A percentile compares a stretch with the other conserved stretches of the same genome.
Conservation (phyloP, 225 moss, liverwort and hornwort species). For the Sphagnum tenellum region DNA sequence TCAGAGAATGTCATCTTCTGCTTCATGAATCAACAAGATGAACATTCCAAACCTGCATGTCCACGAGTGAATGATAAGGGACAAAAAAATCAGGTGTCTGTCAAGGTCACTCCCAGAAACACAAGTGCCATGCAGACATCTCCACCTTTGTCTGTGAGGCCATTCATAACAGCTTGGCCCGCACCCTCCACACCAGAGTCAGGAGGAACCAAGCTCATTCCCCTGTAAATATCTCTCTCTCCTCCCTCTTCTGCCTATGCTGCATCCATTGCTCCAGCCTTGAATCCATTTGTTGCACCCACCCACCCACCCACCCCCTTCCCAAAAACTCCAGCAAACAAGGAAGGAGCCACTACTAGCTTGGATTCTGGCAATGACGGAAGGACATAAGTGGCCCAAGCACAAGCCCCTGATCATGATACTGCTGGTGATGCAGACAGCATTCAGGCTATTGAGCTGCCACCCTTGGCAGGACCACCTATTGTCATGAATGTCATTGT, state of each 20-base stretch:
- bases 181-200: slow-evolving; percentile 37
- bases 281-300: slow-evolving; percentile 8
- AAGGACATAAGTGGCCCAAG: slow-evolving; percentile 8
- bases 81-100: slow-evolving; percentile 6
- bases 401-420: slow-evolving; percentile 10
- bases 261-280: slow-evolving; percentile 13
- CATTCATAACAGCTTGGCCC: slow-evolving; percentile 59
- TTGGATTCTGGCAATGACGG: slow-evolving; percentile 27
- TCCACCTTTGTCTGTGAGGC: slow-evolving; percentile 30
- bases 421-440: slow-evolving; percentile 16
- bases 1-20: slow-evolving; percentile 36
- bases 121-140: slow-evolving; percentile 16
- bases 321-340: slow-evolving; percentile 18
- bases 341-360: slow-evolving; percentile 26
- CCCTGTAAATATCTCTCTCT: not conserved
- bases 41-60: slow-evolving; percentile 7
- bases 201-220: slow-evolving; percentile 8
- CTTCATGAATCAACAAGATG: slow-evolving; percentile 17
- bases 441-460: slow-evolving; percentile 32
- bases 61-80: slow-evolving; percentile 12
- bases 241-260: slow-evolving; percentile 27
- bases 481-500: slow-evolving; percentile 72
- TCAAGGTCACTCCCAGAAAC: slow-evolving; percentile 12
- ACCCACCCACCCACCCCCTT: no score
- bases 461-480: slow-evolving; percentile 58